Base-by-base conservation (phyloP, 148 eudicot species). In the Amaranthus hypochondriacus region DNA sequence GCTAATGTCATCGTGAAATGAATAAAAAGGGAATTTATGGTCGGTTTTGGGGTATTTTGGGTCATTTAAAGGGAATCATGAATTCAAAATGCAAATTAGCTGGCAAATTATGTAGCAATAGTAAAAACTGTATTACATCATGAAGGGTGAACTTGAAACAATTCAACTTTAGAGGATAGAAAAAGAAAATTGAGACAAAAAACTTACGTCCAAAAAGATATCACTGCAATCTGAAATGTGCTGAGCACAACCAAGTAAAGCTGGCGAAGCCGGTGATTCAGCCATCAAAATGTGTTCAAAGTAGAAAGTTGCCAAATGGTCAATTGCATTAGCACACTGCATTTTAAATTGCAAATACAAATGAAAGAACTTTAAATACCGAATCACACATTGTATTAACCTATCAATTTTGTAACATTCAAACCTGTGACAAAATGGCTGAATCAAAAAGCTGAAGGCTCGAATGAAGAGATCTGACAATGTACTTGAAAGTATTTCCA, bases 291-390 rank as follows among this genome's bases (percentile, higher is more conserved):
- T 79, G 81, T 87, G 83, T 71, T 92, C 78, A 83, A 94, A 92
- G 82, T 94, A 94, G 80, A 70, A 94, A 47, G 92, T 82, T 81
- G 96, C 97, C 88, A 94, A 72, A 79, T 87, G 86, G 83, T 94
- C 93, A 12, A 92, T 80, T 39, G 96, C 91, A 75, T 83, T 79
- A 74, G 96, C 97, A 81, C 92, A 88, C 98, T 94, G 96, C 70
- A 73, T 66, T 48, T 15, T 42, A 49, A 48, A 66, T 49, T 39
- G 48, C 18, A 49, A 15, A 7, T 15, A 49, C 69, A 48, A 15
- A 9, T 66, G 9, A 66, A 49, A 48, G 42, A 66, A 43, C 69
- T 8, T n/a, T 3, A 7, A 6, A 61, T 3, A 39, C 46, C 64
- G 4, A 1, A 63, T 7, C 3, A 28, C 53, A 62, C 48, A 73